Evolutionary conservation across 495 filamentous ascomycete species (phyloP), one percentile per base, ranked within the genome.

Genomic region (Neurospora sp.): DNA sequence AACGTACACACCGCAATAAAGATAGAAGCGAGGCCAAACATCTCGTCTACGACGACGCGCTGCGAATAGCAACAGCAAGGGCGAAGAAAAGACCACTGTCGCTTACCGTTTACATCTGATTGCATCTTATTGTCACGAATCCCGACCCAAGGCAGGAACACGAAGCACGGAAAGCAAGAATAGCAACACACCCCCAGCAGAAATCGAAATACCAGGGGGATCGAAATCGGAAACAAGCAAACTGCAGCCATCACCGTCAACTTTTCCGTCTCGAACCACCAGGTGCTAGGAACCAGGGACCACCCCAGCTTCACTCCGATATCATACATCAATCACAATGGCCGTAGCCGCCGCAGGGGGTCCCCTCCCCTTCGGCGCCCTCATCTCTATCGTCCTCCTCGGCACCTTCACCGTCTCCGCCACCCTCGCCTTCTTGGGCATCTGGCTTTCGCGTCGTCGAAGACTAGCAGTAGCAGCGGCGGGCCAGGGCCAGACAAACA

Each of bases 361-460:
- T 31, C 3, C n/a, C 22, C 40, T 73, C 69, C 38, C 69, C 71
- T 71, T 76, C 12, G 41, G 48, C 18, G 72, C 70, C 31, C 69
- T 76, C 22, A 41, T 76, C 22, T 27, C 69, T 53, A 76, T 76
- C 68, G 53, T 75, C 42, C 16, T 77, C 35, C 42, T 61, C 69
- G 74, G 76, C 42, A 69, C 71, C 7, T 22, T 77, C 31, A 31
- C 74, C 27, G 10, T 74, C 37, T 42, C 69, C 12, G 38, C 22
- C 38, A 69, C 48, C 31, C 6, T 71, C 16, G 72, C 70, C 48
- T 71, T 70, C 35, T 46, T 77, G 8, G 68, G 70, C 11, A 70
- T 76, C 31, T 77, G 71, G 70, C 53, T 69, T 35, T 76, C 74
- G 6, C 72, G 76, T 37, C 72, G 71, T 35, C 72, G 69, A 69